These are phyloP conservation scores for Mytilinidion resinicola DNA, from an alignment of 495 filamentous ascomycete species.

Conservation along the genomic window DNA sequence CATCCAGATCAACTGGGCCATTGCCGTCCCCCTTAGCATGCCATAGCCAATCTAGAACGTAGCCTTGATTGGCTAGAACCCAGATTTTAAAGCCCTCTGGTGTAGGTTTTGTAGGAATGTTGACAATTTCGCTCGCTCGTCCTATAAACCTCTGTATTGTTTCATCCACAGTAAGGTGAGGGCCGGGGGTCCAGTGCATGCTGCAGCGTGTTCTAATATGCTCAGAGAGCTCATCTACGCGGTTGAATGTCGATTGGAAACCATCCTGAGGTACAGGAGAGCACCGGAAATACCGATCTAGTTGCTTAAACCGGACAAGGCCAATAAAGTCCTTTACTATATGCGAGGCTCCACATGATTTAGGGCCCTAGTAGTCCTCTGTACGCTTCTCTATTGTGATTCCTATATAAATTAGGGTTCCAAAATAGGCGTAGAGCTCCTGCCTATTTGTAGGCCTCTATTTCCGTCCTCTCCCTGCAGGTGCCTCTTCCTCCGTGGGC, in stretches of 20 bases:
- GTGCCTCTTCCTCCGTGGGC: not conserved
- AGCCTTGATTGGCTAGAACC: too few species aligned
- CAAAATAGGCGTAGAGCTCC: not conserved
- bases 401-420: not conserved
- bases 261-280: too few species aligned
- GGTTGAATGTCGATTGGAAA: not conserved
- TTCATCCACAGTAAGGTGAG: conserved; percentile 12
- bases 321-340: not conserved
- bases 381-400: not conserved
- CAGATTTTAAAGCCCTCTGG: conserved; percentile 7
- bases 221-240: not conserved
- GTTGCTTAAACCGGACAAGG: not conserved
- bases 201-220: conserved; percentile 1
- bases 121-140: conserved; percentile 1
- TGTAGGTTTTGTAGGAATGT: conserved; percentile 5
- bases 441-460: not conserved
- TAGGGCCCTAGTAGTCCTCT: too few species aligned
- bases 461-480: not conserved
- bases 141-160: too few species aligned
- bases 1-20: not conserved
- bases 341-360: not conserved
- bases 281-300: not conserved
- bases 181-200: not conserved
- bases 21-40: not conserved
- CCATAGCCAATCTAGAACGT: conserved; percentile 2